These are phyloP conservation scores for Plasmodium vivax DNA, from an alignment of 169 alveolate species.

Conservation along the genomic window DNA sequence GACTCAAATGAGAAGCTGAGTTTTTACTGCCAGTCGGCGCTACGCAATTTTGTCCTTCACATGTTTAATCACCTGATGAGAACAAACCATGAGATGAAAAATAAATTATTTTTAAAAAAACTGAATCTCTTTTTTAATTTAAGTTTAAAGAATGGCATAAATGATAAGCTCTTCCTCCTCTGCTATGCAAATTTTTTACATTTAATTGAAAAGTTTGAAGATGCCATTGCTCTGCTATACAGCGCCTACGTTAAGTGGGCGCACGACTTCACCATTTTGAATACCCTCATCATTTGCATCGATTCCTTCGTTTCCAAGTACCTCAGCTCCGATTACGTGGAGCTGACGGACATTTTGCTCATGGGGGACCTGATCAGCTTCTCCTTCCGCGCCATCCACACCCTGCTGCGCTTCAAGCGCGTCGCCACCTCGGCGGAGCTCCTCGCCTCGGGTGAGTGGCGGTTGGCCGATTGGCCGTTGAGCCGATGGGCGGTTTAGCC, in stretches of 20 bases:
- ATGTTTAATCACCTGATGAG: conserved; percentile 64
- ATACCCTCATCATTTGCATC: conserved; percentile 43
- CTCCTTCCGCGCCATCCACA: conserved; percentile 17
- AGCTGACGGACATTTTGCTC: conserved; percentile 24
- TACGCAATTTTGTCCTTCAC: conserved; percentile 25
- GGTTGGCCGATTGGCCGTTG: not conserved
- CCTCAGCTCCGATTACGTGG: conserved; percentile 64
- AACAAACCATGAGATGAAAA: conserved; percentile 27
- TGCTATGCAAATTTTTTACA: conserved; percentile 64
- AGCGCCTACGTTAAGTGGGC: conserved; percentile 41
- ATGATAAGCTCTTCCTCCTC: conserved; percentile 19
- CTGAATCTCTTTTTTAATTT: conserved; percentile 55
- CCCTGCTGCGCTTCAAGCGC: conserved; percentile 28
- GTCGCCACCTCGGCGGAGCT: conserved; percentile 18
- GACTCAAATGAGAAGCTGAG: conserved; percentile 35
- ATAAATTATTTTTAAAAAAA: conserved; percentile 70
- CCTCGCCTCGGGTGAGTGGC: conserved; percentile 20
- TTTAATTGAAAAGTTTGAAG: conserved; percentile 39
- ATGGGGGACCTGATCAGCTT: conserved; percentile 45
- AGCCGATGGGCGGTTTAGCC: not conserved
- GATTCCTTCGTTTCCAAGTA: conserved; percentile 71
- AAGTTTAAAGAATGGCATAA: conserved; percentile 53
- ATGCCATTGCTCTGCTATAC: conserved; percentile 44
- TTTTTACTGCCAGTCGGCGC: conserved; percentile 4
- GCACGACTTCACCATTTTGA: conserved; percentile 33